Evolutionary conservation across 148 eudicot genomes (phyloP), one percentile per base, ranked within the genome.

Genomic region (Persicaria maculosa): DNA sequence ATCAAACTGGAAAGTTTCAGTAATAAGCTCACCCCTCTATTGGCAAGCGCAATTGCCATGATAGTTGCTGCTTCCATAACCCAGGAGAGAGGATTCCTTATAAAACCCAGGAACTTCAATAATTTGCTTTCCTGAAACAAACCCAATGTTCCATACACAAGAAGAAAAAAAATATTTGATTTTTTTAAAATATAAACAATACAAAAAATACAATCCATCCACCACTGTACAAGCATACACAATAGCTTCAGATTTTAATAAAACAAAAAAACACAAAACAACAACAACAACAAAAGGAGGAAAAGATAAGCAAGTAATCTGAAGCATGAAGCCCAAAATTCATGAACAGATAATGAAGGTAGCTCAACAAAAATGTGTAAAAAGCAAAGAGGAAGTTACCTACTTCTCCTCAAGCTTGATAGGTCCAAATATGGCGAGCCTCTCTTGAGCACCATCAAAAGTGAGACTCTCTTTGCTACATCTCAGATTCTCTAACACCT

Each of bases 61-160:
- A 96, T 86, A 79, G 97, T 97, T 69, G 99, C 99, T 58, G 99
- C 97, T 86, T 96, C 99, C 99, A 96, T 96, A 73, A 96, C 99
- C 99, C 99, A 96, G 86, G 99, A 96, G 36, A 96, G 82, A 77
- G 99, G 99, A 80, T 96, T 96, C 99, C 99, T 92, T 97, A 96
- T 96, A 89, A 96, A 96, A 72, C 99, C 99, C 84, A 96, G 80
- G 72, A 96, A 96, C 78, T 96, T 96, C 82, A 96, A 87, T 81
- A 96, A 74, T 82, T 96, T 96, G 76, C 99, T 96, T 83, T 96
- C 99, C 99, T 96, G 84, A 71, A 80, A 79, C 69, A 77, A 72
- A 81, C 77, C 84, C 87, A 79, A 48, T 73, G 46, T 5, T 74
- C 16, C 48, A 74, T 4, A 76, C 50, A 14, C 72, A 47, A 16